Evolutionary conservation across 1,139 yeast species (phyloP), one percentile per base, ranked within the genome.

Genomic region (Magnusiomyces paraingens): DNA sequence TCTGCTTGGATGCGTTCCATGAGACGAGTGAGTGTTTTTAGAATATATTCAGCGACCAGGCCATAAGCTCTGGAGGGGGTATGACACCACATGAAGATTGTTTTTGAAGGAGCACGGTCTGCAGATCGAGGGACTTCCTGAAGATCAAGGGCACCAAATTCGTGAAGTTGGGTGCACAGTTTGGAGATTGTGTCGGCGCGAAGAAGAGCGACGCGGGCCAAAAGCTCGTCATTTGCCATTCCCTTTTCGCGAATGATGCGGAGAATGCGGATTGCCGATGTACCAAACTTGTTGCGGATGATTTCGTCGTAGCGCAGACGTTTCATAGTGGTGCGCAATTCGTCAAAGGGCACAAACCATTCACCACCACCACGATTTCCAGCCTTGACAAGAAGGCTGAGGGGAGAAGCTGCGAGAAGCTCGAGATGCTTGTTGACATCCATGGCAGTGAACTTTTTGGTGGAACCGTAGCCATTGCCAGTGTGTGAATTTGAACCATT

Each of bases 61-160:
- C 73, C 69, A 57, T 76, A 76, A 2, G 82, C 78, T 53, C 78
- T 76, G 35, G 66, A 68, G n/a, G 80, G 76, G 53, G 81, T 82
- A 62, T 84, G 86, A 66, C 89, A 80, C 77, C 89, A 93, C 49
- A 93, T 77, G 65, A 82, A 93, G 48, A 86, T 85, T 1, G 97
- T 85, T 61, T 95, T 82, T 45, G 89, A 83, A 0, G 98, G 96
- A 1, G 96, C 93, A 59, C 99, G 78, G 67, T 91, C 98, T 36
- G 84, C 85, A 39, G 95, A 85, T 64, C 94, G 80, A 8, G 99
- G 98, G 36, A 93, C 86, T 71, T 94, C 99, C 68, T 93, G 98
- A 20, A 74, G 62, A 49, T 74, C 75, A n/a, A 73, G 62, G 48
- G 73, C 70, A 10, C 76, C 76, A 48, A 64, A 62, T 22, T 60